phyloP scores from a whole-genome alignment of 176 grass and related monocot species.

The Aegilops speltoides region DNA sequence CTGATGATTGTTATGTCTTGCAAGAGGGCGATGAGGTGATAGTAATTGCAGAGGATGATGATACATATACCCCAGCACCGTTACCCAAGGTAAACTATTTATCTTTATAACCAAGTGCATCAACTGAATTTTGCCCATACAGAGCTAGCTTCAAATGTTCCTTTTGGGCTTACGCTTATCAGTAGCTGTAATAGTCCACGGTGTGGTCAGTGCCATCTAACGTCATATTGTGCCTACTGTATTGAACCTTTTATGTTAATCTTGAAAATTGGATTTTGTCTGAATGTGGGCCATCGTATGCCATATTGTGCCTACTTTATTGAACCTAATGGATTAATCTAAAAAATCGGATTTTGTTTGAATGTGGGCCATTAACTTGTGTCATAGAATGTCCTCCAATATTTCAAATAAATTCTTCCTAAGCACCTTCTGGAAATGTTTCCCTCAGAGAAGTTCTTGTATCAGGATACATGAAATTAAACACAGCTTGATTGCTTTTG shows the following conservation, averaged over 20 bases:
- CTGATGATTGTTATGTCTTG: slow-evolving; percentile 74
- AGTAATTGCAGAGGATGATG: slow-evolving; percentile 86
- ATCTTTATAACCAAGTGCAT: slow-evolving; percentile 22
- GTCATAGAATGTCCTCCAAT: not conserved
- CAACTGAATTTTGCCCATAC: not conserved
- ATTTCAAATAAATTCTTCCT: slow-evolving; percentile 1
- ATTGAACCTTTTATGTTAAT: not conserved
- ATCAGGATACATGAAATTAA: slow-evolving; percentile 8
- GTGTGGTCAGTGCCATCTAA: not conserved
- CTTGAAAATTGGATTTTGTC: not conserved
- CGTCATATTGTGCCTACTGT: not conserved
- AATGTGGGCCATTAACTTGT: not conserved
- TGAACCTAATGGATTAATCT: not conserved
- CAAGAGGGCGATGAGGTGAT: slow-evolving; percentile 78
- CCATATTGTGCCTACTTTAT: not conserved
- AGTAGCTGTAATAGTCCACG: not conserved
- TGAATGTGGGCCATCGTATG: not conserved
- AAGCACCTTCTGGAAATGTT: slow-evolving; percentile 10
- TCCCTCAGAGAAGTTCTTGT: not conserved
- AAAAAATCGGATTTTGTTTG: not conserved
- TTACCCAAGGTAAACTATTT: slow-evolving; percentile 55
- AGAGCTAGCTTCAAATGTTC: not conserved
- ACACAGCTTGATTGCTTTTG: slow-evolving; percentile 14
- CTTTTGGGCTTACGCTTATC: slow-evolving; percentile 11
- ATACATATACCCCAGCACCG: slow-evolving; percentile 56